Conservation (phyloP, 1,139 yeast species). For the Nakaseomyces bracarensis region DNA sequence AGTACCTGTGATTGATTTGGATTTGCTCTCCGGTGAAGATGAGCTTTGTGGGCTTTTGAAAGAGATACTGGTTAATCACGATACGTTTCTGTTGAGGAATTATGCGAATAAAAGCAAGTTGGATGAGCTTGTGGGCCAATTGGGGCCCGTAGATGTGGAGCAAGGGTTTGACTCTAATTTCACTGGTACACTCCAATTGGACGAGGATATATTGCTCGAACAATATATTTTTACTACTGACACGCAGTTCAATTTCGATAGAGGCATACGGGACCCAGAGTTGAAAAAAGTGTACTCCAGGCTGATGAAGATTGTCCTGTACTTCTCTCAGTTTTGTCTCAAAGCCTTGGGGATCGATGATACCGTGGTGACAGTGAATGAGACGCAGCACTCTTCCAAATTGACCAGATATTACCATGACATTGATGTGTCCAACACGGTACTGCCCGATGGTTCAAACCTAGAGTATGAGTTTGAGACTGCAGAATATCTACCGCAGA, state of each 20-base stretch:
- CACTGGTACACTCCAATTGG: constrained; percentile 19
- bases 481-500: constrained; percentile 14
- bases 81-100: constrained; percentile 27
- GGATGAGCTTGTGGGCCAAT: constrained; percentile 12
- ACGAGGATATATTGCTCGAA: constrained; percentile 18
- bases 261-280: constrained; percentile 13
- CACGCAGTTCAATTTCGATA: constrained; percentile 12
- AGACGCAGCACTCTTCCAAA: constrained; percentile 11
- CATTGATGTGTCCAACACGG: constrained; percentile 3
- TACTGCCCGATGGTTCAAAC: constrained; percentile 16
- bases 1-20: constrained; percentile 24
- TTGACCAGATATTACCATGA: constrained; percentile 18
- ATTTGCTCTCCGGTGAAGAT: constrained; percentile 20
- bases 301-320: constrained; percentile 20
- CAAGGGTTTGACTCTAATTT: constrained; percentile 27
- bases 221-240: constrained; percentile 26
- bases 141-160: constrained; percentile 12
- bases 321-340: constrained; percentile 20
- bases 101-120: constrained; percentile 24
- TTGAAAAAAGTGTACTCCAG: constrained; percentile 16
- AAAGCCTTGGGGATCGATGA: constrained; percentile 13
- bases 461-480: constrained; percentile 18
- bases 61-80: constrained; percentile 18
- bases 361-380: not conserved
- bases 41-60: constrained; percentile 21